Evolutionary conservation across 2,329 filamentous ascomycete species (phyloP).

Genomic region (Cercospora sojina): DNA sequence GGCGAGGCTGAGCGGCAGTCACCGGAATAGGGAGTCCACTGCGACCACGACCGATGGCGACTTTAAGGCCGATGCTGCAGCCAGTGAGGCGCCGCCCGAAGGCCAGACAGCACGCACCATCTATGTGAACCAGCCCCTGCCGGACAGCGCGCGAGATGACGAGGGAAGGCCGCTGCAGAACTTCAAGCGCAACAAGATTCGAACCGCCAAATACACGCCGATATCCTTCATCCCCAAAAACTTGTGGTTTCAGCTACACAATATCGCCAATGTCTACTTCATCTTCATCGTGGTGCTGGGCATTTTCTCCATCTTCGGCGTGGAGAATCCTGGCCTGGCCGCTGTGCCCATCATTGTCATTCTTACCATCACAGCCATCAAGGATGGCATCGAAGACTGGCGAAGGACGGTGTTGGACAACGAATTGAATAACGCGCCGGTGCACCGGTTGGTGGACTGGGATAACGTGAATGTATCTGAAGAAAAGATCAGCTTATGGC

Average conservation of each 20-base stretch:
- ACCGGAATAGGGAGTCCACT: conserved; percentile 45
- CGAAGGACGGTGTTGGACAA: conserved; percentile 86
- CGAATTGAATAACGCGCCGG: conserved; percentile 91
- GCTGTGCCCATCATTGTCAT: conserved; percentile 93
- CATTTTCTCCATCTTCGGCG: conserved; percentile 94
- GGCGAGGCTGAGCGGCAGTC: conserved; percentile 30
- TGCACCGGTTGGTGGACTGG: conserved; percentile 85
- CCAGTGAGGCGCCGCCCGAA: conserved; percentile 34
- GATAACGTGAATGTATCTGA: conserved; percentile 89
- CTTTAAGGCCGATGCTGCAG: conserved; percentile 35
- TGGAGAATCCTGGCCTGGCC: conserved; percentile 82
- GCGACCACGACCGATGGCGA: conserved; percentile 33
- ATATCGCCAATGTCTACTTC: conserved; percentile 98
- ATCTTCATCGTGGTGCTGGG: conserved; percentile 91
- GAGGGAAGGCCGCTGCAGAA: conserved; percentile 69
- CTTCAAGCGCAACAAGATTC: conserved; percentile 91
- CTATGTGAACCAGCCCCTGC: conserved; percentile 84
- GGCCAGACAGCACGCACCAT: conserved; percentile 56
- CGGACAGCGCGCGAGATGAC: conserved; percentile 72
- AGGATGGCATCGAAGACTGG: conserved; percentile 95
- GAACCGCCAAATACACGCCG: conserved; percentile 95
- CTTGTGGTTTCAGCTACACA: conserved; percentile 96
- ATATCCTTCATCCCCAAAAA: conserved; percentile 96
- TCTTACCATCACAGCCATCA: conserved; percentile 80
- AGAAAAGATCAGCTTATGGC: conserved; percentile 82